Conservation (phyloP, 2,329 filamentous ascomycete genomes). For the Blastomyces silverae region DNA sequence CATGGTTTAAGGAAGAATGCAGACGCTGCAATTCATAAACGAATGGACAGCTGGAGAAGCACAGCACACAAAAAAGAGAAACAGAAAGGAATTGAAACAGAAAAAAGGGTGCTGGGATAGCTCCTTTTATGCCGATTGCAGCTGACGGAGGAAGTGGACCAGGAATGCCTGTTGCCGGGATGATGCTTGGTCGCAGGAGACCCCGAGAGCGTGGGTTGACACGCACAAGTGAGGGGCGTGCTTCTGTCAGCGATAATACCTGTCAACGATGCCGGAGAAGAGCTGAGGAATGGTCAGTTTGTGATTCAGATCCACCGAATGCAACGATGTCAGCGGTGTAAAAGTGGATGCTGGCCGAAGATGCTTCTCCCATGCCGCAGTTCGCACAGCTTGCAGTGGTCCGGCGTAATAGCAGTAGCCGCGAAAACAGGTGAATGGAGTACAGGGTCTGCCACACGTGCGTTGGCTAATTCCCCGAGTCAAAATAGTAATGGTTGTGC, state of each 20-base stretch:
- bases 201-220: not conserved
- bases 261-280: not conserved
- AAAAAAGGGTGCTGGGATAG: conserved; percentile 2
- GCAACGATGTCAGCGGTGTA: not conserved
- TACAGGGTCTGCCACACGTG: conserved; percentile 6
- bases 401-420: not conserved
- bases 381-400: not conserved
- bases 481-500: not conserved
- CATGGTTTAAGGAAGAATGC: conserved; percentile 22
- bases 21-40: conserved; percentile 2
- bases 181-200: not conserved
- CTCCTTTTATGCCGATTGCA: conserved; percentile 5
- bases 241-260: not conserved
- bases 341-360: not conserved
- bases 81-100: not conserved
- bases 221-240: not conserved
- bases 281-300: not conserved
- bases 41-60: conserved; percentile 2
- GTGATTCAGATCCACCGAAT: conserved; percentile 6
- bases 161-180: not conserved
- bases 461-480: conserved; percentile 2
- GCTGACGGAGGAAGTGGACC: not conserved
- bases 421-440: conserved; percentile 5
- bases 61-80: not conserved
- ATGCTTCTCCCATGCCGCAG: conserved; percentile 2